These are phyloP conservation scores for Dactylorhiza incarnata DNA, from an alignment of 106 monocot species.

Conservation along the genomic window DNA sequence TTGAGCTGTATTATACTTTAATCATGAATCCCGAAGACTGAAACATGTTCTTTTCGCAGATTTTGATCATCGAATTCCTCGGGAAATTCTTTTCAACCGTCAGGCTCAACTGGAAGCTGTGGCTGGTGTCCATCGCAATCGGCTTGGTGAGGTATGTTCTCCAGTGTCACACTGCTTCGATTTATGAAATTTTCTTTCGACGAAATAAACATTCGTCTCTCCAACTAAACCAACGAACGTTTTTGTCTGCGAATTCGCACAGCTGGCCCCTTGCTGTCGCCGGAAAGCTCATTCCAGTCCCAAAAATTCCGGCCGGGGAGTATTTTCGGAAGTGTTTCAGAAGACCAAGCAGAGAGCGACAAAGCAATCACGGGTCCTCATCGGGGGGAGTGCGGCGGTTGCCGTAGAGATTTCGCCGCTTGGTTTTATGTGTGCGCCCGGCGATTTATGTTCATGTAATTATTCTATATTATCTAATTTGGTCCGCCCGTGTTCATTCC, in stretches of 20 bases:
- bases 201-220: not conserved
- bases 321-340: conserved; percentile 28
- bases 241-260: conserved; percentile 5
- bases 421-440: no score
- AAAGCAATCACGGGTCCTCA: not conserved
- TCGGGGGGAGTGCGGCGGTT: no score
- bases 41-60: conserved; percentile 19
- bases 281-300: conserved; percentile 83
- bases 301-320: conserved; percentile 32
- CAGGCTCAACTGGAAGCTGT: conserved; percentile 67
- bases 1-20: no score
- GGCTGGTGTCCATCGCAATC: conserved; percentile 72
- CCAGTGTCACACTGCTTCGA: not conserved
- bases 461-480: no score
- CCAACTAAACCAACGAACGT: not conserved
- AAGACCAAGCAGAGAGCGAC: not conserved
- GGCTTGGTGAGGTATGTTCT: conserved; percentile 50
- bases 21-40: no score
- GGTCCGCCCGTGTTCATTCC: no score
- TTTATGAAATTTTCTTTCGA: not conserved
- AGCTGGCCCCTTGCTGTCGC: conserved; percentile 76
- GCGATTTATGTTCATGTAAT: no score
- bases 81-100: conserved; percentile 75
- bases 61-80: conserved; percentile 84
- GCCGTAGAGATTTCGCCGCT: no score